Evolutionary conservation across 305 asterid species (phyloP), one percentile per base, ranked within the genome.

Genomic region (Fraxinus albicans): DNA sequence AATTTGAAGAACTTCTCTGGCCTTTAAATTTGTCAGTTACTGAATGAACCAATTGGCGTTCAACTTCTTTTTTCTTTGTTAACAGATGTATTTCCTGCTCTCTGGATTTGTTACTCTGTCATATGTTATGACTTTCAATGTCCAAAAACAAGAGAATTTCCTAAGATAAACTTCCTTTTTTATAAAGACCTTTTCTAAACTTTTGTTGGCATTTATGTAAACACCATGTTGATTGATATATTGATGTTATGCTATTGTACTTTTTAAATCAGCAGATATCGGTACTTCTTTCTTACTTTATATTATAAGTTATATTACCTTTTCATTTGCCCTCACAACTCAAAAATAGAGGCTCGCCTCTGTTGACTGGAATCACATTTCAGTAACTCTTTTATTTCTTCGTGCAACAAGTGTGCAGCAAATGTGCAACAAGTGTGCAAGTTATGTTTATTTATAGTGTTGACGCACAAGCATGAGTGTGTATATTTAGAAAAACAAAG

Each of bases 241-340:
- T 17, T 53, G 8, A 53, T 53, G 63, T 17, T 17, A 15, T 17
- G 63, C 8, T 53, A 17, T 3, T 15, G 63, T 53, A 53, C 63
- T 17, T 53, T 17, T 53, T 17, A 15, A 15, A 50, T 50, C 8
- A 50, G 60, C 60, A 50, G 60, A 17, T 50, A 4, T 50, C 2
- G 6, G 21, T 50, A 15, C 6, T 44, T 44, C 12, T 12, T 44
- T 44, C 17, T 81, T 97, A 91, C 7, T 50, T 50, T 4, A 50
- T 13, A 50, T 50, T 50, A 17, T 53, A 17, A 53, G 4, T 17
- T 53, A 17, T 53, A 53, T 53, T 53, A 53, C 23, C 65, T 17
- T 53, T 53, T 53, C 23, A 17, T 53, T 53, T 53, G 23, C 65
- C 25, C 58, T n/a, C 65, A 53, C 25, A 53, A 53, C 21, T 53